Evolutionary conservation across 1,284 basidiomycete species (phyloP).

Genomic region (Melampsora occidentalis): DNA sequence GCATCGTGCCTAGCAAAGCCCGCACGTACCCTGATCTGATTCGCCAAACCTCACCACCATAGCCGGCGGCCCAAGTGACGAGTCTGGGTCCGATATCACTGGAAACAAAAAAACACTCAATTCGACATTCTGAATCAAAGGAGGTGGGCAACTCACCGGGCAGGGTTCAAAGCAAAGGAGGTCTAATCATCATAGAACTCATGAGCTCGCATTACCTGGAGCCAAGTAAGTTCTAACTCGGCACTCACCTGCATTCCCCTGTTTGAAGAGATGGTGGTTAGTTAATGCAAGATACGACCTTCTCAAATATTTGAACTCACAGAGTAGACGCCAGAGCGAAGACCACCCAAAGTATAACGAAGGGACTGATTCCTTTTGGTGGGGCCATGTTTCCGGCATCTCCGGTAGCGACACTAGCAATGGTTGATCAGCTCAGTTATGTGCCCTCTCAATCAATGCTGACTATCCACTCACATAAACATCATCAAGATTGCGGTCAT

Average conservation of each 20-base stretch:
- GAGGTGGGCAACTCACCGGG: constrained; percentile 2
- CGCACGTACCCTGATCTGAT: constrained; percentile 3
- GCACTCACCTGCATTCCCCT: constrained; percentile 37
- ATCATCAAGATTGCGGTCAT: constrained; percentile 38
- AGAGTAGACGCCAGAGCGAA: constrained; percentile 27
- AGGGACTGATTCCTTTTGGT: constrained; percentile 23
- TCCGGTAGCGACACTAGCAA: constrained; percentile 21
- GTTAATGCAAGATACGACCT: neutral
- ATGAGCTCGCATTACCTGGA: neutral
- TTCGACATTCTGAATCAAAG: neutral
- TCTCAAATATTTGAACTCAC: neutral
- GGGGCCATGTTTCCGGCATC: constrained; percentile 19
- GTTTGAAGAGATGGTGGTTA: neutral
- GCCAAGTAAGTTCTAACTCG: neutral
- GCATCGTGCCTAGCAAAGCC: neutral
- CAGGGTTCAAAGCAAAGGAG: constrained; percentile 36
- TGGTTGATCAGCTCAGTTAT: neutral
- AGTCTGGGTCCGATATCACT: constrained; percentile 35
- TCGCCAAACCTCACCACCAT: constrained; percentile 21
- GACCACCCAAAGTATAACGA: constrained; percentile 36
- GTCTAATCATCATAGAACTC: constrained; percentile 4
- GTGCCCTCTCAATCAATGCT: neutral
- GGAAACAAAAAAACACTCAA: neutral
- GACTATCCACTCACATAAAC: constrained; percentile 18
- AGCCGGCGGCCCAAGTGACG: constrained; percentile 22